phyloP scores from a whole-genome alignment of 1,284 basidiomycete genomes.

The Lentinula novae-zelandiae region DNA sequence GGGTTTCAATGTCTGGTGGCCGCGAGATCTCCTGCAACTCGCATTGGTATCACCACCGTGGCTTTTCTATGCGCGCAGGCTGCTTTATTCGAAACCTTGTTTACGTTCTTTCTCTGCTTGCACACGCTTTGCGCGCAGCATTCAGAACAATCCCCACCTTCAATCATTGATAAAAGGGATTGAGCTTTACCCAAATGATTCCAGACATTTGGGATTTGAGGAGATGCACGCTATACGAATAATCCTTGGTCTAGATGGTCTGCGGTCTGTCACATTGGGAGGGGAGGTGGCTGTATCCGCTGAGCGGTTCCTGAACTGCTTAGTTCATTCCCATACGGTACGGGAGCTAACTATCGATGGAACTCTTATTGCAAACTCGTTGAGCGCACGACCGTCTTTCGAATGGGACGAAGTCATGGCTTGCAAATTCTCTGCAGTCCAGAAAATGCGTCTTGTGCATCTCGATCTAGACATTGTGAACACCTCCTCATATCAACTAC shows the following conservation, averaged over 20 bases:
- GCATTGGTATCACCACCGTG: conserved; percentile 44
- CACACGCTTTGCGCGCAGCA: conserved; percentile 37
- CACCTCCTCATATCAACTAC: conserved; percentile 30
- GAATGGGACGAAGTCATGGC: conserved; percentile 40
- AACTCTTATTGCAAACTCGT: conserved; percentile 21
- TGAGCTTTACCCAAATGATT: conserved; percentile 33
- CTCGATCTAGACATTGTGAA: conserved; percentile 40
- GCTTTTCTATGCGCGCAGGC: conserved; percentile 39
- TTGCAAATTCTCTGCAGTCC: conserved; percentile 32
- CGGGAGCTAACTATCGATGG: conserved; percentile 44
- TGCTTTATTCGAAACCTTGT: conserved; percentile 41
- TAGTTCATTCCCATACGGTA: conserved; percentile 38
- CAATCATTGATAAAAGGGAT: conserved; percentile 35
- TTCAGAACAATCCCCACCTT: conserved; percentile 30
- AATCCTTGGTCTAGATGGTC: conserved; percentile 37
- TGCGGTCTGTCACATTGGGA: conserved; percentile 39
- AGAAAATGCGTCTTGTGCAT: conserved; percentile 29
- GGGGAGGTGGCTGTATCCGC: conserved; percentile 43
- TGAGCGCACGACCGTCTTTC: conserved; percentile 28
- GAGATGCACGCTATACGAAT: conserved; percentile 35
- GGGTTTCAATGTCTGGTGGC: conserved; percentile 51
- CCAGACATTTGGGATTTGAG: conserved; percentile 20
- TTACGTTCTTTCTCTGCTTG: conserved; percentile 39
- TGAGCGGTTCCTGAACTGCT: conserved; percentile 40
- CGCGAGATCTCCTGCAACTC: conserved; percentile 43